These are phyloP conservation scores for Oryza punctata DNA, from an alignment of 176 grass and related monocot species.

Conservation along the genomic window DNA sequence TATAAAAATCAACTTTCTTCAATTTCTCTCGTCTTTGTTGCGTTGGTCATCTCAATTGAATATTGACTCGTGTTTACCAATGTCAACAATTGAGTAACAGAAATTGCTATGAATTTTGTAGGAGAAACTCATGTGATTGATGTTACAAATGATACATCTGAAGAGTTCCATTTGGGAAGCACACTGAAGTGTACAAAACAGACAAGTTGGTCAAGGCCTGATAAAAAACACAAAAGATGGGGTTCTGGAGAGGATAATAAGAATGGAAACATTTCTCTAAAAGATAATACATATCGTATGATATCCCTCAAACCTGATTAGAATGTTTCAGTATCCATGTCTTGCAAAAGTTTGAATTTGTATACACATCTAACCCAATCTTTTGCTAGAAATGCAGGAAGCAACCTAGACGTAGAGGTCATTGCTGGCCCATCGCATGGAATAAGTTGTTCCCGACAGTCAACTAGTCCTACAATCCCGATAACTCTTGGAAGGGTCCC, in stretches of 20 bases:
- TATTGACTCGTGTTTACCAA: background rate
- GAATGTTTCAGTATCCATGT: slow-evolving; percentile 15
- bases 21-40: background rate
- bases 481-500: slow-evolving; percentile 77
- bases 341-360: slow-evolving; percentile 37
- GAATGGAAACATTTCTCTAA: slow-evolving; percentile 40
- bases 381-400: slow-evolving; percentile 66
- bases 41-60: slow-evolving; percentile 4
- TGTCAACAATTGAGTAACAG: slow-evolving; percentile 10
- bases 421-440: slow-evolving; percentile 75
- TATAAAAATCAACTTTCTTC: background rate
- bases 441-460: slow-evolving; percentile 56
- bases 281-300: slow-evolving; percentile 65
- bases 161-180: slow-evolving; percentile 50
- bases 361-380: slow-evolving; percentile 45
- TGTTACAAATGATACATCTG: slow-evolving; percentile 54
- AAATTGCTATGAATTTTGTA: slow-evolving; percentile 44
- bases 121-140: slow-evolving; percentile 72
- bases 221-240: slow-evolving; percentile 47
- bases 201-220: slow-evolving; percentile 42
- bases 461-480: slow-evolving; percentile 37
- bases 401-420: slow-evolving; percentile 66
- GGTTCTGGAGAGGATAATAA: slow-evolving; percentile 26
- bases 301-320: slow-evolving; percentile 18
- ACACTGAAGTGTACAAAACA: slow-evolving; percentile 55